Evolutionary conservation across 169 alveolate species (phyloP).

Genomic region (Cryptosporidium sp.): DNA sequence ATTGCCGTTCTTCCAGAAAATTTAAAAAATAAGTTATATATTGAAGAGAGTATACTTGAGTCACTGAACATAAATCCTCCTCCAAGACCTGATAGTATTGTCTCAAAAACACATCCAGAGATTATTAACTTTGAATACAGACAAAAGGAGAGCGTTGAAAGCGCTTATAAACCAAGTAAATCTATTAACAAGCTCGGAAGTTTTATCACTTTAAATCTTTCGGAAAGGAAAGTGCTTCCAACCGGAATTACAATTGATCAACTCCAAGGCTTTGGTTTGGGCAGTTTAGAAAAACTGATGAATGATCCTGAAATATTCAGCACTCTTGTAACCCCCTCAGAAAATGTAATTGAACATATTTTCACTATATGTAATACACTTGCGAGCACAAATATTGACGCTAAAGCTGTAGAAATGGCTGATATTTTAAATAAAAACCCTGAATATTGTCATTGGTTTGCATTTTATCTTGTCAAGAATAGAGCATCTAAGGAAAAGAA

Average conservation of each 20-base stretch:
- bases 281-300: slow-evolving; percentile 78
- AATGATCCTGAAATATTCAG: slow-evolving; percentile 76
- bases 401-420: slow-evolving; percentile 83
- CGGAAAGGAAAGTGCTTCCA: slow-evolving; percentile 28
- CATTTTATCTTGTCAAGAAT: slow-evolving; percentile 89
- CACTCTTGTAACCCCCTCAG: slow-evolving; percentile 5
- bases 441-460: slow-evolving; percentile 87
- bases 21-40: slow-evolving; percentile 16
- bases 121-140: slow-evolving; percentile 16
- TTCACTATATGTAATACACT: slow-evolving; percentile 66
- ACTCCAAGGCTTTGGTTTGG: slow-evolving; percentile 82
- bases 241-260: slow-evolving; percentile 54
- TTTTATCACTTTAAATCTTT: slow-evolving; percentile 15
- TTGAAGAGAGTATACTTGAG: slow-evolving; percentile 16
- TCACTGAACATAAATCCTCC: neutral
- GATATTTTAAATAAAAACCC: slow-evolving; percentile 81
- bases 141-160: neutral
- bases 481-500: slow-evolving; percentile 92
- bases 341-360: slow-evolving; percentile 49
- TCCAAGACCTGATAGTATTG: slow-evolving; percentile 1
- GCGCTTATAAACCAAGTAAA: neutral
- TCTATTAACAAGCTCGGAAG: neutral
- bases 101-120: slow-evolving; percentile 39
- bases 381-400: slow-evolving; percentile 64
- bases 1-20: slow-evolving; percentile 29